Conservation (phyloP, 345 rosid genomes). For the Populus davidiana region DNA sequence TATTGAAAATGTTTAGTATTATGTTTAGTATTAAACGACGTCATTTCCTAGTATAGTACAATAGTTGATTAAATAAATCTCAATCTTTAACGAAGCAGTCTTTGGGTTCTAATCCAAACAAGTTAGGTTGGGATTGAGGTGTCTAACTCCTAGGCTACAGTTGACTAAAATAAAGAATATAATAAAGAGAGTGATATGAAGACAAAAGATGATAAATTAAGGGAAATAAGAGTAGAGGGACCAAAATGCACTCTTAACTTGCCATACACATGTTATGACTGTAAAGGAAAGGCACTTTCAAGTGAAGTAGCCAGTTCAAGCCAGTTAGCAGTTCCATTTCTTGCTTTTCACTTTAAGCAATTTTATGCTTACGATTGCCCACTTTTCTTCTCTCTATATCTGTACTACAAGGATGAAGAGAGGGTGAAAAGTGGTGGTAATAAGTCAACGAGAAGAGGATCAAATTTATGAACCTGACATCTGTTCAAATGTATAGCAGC, state of each 20-base stretch:
- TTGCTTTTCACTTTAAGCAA: background rate
- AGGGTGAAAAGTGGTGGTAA: background rate
- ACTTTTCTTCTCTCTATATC: background rate
- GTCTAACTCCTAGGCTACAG: too few relatives aligned
- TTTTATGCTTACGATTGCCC: background rate
- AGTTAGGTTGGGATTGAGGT: too few relatives aligned
- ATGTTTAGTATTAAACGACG: too few relatives aligned
- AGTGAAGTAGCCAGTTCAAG: background rate
- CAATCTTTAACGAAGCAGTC: too few relatives aligned
- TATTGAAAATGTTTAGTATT: too few relatives aligned
- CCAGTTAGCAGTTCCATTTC: background rate
- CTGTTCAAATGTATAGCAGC: background rate
- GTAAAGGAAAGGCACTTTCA: constrained; percentile 5
- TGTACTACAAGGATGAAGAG: too few relatives aligned
- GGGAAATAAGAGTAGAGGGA: background rate
- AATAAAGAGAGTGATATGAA: background rate
- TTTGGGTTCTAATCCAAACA: too few relatives aligned
- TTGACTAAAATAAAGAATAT: background rate
- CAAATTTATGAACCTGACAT: constrained; percentile 14
- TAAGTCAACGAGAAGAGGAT: constrained; percentile 11
- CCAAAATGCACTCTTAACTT: background rate
- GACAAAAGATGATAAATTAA: background rate
- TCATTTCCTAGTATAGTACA: too few relatives aligned
- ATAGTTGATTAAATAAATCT: too few relatives aligned
- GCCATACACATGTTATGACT: background rate